phyloP scores from a whole-genome alignment of 345 rosid species.

The Litchi chinensis region DNA sequence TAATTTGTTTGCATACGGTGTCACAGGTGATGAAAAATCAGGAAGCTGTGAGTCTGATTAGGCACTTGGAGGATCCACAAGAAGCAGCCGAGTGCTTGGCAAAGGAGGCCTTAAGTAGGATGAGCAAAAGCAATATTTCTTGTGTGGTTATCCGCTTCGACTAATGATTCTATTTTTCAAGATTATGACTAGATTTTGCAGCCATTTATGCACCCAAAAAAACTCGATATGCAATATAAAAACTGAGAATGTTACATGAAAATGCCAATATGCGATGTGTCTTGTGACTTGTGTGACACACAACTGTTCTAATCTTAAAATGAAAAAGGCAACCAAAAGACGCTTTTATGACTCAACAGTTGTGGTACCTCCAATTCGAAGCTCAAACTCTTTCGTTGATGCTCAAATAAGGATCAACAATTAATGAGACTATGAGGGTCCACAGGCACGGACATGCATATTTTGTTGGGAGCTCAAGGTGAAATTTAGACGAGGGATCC shows the following conservation, averaged over 20 bases:
- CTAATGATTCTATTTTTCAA: too few species aligned
- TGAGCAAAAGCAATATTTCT: slow-evolving; percentile 62
- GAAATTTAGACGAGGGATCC: not conserved
- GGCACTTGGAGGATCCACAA: slow-evolving; percentile 66
- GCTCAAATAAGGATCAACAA: too few species aligned
- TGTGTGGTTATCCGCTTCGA: slow-evolving; percentile 62
- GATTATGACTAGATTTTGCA: too few species aligned
- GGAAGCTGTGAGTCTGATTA: slow-evolving; percentile 65
- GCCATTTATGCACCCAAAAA: not conserved
- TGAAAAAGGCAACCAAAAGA: not conserved
- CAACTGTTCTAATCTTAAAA: not conserved
- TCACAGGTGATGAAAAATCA: slow-evolving; percentile 72
- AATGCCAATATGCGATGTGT: not conserved
- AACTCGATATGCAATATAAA: not conserved
- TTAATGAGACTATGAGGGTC: too few species aligned
- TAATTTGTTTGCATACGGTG: not conserved
- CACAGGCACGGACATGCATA: too few species aligned
- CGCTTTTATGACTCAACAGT: not conserved
- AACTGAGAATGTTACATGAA: not conserved
- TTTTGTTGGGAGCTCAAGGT: not conserved
- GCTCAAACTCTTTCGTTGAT: not conserved
- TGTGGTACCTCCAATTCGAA: not conserved
- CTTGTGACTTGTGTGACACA: not conserved
- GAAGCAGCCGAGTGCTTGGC: slow-evolving; percentile 72
- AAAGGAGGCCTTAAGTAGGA: slow-evolving; percentile 61